Evolutionary conservation across 108 stramenopile species (phyloP).

Genomic region (Asterionellopsis glacialis): DNA sequence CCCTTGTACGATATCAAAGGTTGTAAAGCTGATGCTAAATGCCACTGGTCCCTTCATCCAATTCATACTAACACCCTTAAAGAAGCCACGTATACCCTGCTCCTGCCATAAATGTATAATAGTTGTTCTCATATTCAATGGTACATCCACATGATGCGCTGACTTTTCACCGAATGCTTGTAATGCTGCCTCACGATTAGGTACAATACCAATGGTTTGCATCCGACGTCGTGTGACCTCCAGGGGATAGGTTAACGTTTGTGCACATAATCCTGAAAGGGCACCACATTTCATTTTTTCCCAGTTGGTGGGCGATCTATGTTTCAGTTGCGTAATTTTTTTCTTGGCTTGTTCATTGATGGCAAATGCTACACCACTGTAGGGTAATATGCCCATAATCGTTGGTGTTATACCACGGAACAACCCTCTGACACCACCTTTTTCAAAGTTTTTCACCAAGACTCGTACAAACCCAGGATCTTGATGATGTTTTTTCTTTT

Average conservation of each 20-base stretch:
- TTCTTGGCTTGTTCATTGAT: slow-evolving; percentile 92
- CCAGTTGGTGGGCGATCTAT: slow-evolving; percentile 76
- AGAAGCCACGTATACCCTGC: slow-evolving; percentile 88
- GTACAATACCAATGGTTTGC: slow-evolving; percentile 92
- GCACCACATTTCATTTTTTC: slow-evolving; percentile 87
- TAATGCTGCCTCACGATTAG: slow-evolving; percentile 65
- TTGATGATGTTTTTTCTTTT: slow-evolving; percentile 29
- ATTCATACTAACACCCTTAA: slow-evolving; percentile 96
- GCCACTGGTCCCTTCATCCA: slow-evolving; percentile 97
- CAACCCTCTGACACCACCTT: slow-evolving; percentile 33
- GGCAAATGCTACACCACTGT: slow-evolving; percentile 91
- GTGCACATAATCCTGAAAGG: slow-evolving; percentile 86
- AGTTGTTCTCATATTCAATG: slow-evolving; percentile 48
- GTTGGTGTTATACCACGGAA: slow-evolving; percentile 92
- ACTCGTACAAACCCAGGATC: slow-evolving; percentile 25
- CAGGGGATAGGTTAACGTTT: slow-evolving; percentile 89
- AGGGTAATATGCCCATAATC: slow-evolving; percentile 92
- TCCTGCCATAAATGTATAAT: slow-evolving; percentile 71
- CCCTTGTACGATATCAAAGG: slow-evolving; percentile 84
- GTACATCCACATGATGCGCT: slow-evolving; percentile 10
- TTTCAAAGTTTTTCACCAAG: slow-evolving; percentile 33
- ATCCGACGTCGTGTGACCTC: slow-evolving; percentile 93
- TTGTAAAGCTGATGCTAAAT: slow-evolving; percentile 92
- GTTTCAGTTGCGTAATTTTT: slow-evolving; percentile 49
- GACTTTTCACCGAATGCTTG: slow-evolving; percentile 31